Percentiles rank a stretch among this genome's conserved stretches.
These are phyloP conservation scores for Backusella morwellensis DNA, from an alignment of 192 early-diverging fungal genomes.

Conservation along the genomic window DNA sequence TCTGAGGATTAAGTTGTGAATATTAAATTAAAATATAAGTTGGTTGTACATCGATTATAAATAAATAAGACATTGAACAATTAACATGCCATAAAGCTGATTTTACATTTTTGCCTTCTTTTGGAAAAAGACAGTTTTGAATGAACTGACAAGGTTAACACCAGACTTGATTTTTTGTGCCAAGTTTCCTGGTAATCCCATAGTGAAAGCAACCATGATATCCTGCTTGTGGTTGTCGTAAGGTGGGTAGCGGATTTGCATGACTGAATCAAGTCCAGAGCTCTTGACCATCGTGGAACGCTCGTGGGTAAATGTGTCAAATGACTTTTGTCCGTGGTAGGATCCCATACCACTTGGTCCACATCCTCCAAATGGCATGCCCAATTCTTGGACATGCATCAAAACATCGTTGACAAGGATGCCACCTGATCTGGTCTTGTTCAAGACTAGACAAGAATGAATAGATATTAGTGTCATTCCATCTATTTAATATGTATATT, in stretches of 20 bases:
- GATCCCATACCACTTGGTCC: conserved; percentile 75
- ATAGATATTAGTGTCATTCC: not conserved
- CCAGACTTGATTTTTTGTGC: not conserved
- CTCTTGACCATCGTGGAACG: conserved; percentile 22
- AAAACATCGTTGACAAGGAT: conserved; percentile 74
- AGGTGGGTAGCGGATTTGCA: conserved; percentile 7
- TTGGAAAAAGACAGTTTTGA: not conserved
- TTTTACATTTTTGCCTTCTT: conserved; percentile 6
- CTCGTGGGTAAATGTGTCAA: conserved; percentile 71
- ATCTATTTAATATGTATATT: not conserved
- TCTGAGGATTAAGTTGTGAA: conserved; percentile 2
- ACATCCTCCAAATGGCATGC: conserved; percentile 79
- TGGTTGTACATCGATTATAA: not conserved
- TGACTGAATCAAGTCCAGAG: not conserved
- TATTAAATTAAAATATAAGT: not conserved
- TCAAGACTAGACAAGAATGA: conserved; percentile 15
- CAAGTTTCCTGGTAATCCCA: not conserved
- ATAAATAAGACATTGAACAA: not conserved
- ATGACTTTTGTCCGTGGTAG: conserved; percentile 73
- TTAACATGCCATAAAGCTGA: not conserved
- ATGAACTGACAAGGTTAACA: not conserved
- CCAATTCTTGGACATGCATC: conserved; percentile 49
- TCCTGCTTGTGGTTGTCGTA: not conserved
- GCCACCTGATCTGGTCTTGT: conserved; percentile 62
- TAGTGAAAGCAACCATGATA: not conserved